Evolutionary conservation across 2,329 filamentous ascomycete species (phyloP), one percentile per base, ranked within the genome.

Genomic region (Arthrobotrys entomopaga): DNA sequence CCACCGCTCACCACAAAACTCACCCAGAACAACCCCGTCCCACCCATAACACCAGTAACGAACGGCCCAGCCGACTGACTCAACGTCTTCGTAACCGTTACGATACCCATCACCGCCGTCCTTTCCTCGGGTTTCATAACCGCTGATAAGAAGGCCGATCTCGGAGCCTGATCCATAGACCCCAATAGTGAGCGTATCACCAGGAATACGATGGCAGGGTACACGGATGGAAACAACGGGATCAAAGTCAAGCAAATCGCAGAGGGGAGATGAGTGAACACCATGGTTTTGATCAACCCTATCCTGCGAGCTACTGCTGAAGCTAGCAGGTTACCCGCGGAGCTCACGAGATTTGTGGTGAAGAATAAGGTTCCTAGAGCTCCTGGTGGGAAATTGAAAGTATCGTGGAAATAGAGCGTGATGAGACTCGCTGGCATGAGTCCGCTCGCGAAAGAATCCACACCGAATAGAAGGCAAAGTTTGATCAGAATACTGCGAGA

Each of bases 151-250:
- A 92, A 92, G 0, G 90, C 90, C 2, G 87, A 85, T 7, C 90
- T 85, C 0, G 90, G 90, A 0, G 88, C 90, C 20, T 86, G 85
- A 77, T 92, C 90, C 90, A 92, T 92, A 56, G 84, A 87, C 65
- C 87, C 85, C 0, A 86, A 85, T 73, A 86, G 87, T 0, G 89
- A 84, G 6, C 90, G 86, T 10, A 90, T 82, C 15, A 89, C 80
- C 10, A 91, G 82, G 65, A 92, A 86, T 0, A 84, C 80, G 52
- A 91, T 83, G 0, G 89, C 85, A 3, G 88, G 74, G 10, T 82
- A 82, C 0, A 88, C 81, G 2, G 83, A 82, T 19, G 82, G 80
- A 0, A 88, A 87, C 0, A 89, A 78, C 0, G 88, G 86, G 20
- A 92, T 87, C 19, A 91, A 80, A 13, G 86, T 83, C 0, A 91